These are phyloP conservation scores for Teunomyces gatunensis DNA, from an alignment of 805 yeast genomes.

Conservation along the genomic window DNA sequence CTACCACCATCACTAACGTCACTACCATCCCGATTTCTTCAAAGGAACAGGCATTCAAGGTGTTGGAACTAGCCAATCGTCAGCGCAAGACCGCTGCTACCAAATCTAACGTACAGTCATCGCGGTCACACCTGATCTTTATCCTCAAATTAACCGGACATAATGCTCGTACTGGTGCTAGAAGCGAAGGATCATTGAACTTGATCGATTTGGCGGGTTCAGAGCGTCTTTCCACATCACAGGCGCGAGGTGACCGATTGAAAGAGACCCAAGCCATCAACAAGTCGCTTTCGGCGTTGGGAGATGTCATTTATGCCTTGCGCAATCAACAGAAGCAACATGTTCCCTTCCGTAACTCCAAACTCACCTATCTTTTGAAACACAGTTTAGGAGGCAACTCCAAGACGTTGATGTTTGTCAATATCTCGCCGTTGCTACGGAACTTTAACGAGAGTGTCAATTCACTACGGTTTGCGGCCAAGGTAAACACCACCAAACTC, in stretches of 20 bases:
- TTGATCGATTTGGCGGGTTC: constrained; percentile 93
- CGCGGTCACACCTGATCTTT: constrained; percentile 88
- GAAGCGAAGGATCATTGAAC: constrained; percentile 62
- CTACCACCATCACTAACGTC: constrained; percentile 62
- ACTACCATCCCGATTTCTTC: constrained; percentile 46
- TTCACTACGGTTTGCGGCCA: constrained; percentile 85
- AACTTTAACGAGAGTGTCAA: constrained; percentile 78
- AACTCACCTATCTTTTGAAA: constrained; percentile 78
- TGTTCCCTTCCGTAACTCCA: constrained; percentile 68
- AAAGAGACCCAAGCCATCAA: constrained; percentile 88
- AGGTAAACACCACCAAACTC: constrained; percentile 58
- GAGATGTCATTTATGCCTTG: constrained; percentile 82
- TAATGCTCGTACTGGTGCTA: constrained; percentile 48
- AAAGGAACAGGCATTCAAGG: constrained; percentile 45
- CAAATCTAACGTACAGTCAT: constrained; percentile 74
- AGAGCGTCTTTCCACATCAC: constrained; percentile 74
- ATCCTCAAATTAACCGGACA: constrained; percentile 58
- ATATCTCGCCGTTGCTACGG: constrained; percentile 62
- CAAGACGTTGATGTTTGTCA: constrained; percentile 91
- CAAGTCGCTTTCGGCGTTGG: constrained; percentile 80
- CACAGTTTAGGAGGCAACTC: constrained; percentile 82
- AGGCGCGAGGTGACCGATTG: constrained; percentile 75
- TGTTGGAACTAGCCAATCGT: constrained; percentile 54
- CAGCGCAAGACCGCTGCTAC: constrained; percentile 82
- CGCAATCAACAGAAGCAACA: constrained; percentile 43